phyloP scores from a whole-genome alignment of 1,284 basidiomycete species.

The Rhodotorula sp. region DNA sequence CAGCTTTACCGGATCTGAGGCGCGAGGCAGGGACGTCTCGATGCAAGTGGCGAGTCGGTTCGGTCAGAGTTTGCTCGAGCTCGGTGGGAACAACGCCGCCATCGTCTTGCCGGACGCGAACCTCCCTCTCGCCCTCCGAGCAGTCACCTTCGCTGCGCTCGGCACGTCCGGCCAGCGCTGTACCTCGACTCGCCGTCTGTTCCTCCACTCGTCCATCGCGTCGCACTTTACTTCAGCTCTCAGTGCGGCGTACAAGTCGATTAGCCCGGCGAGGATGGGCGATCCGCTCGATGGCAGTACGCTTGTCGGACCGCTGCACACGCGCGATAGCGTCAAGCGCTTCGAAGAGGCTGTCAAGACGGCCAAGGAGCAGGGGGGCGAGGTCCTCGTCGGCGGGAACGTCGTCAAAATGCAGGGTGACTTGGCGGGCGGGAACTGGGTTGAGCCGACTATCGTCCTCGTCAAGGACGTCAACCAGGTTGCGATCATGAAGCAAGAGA shows the following conservation, averaged over 20 bases:
- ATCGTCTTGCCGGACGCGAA: constrained; percentile 92
- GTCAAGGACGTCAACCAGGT: constrained; percentile 51
- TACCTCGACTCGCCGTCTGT: constrained; percentile 85
- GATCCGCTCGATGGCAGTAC: constrained; percentile 73
- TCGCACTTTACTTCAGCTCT: constrained; percentile 71
- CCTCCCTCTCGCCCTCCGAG: constrained; percentile 77
- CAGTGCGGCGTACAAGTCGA: constrained; percentile 64
- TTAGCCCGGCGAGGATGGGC: constrained; percentile 60
- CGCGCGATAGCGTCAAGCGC: constrained; percentile 60
- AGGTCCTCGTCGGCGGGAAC: constrained; percentile 70
- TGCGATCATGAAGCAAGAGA: constrained; percentile 74
- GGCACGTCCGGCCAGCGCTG: constrained; percentile 94
- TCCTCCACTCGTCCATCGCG: constrained; percentile 78
- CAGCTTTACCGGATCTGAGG: constrained; percentile 91
- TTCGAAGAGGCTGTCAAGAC: constrained; percentile 66
- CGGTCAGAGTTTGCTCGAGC: constrained; percentile 71
- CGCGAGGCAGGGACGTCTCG: constrained; percentile 77
- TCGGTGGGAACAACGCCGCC: constrained; percentile 95
- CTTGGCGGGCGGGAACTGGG: constrained; percentile 72
- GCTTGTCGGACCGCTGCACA: constrained; percentile 84
- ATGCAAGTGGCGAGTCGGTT: constrained; percentile 73
- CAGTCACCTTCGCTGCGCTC: constrained; percentile 88
- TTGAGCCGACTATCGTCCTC: constrained; percentile 75
- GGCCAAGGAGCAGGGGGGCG: constrained; percentile 65
- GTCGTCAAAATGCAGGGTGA: constrained; percentile 52